Evolutionary conservation across 2,329 filamentous ascomycete species (phyloP).

Genomic region (Bipolaris oryzae): DNA sequence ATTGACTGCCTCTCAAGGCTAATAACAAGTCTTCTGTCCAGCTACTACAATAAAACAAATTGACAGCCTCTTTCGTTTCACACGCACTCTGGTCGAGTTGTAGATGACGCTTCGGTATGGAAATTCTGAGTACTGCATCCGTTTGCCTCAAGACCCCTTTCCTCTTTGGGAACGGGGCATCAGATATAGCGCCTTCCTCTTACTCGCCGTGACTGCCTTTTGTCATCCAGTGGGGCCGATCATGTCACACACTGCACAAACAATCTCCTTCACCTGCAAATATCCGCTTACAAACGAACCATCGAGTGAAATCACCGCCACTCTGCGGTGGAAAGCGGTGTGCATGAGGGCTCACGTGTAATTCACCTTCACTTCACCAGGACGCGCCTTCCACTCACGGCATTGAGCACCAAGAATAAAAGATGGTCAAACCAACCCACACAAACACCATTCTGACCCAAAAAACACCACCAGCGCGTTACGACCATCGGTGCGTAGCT

Average conservation of each 20-base stretch:
- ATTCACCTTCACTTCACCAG: slow-evolving; percentile 14
- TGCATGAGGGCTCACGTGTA: slow-evolving; percentile 11
- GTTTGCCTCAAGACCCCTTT: not conserved
- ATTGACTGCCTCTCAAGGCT: slow-evolving; percentile 17
- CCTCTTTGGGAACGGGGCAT: not conserved
- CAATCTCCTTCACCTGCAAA: slow-evolving; percentile 1
- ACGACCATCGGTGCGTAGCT: too few relatives aligned
- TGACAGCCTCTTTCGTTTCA: not conserved
- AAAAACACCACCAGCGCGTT: not conserved
- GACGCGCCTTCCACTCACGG: slow-evolving; percentile 7
- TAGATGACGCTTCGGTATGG: not conserved
- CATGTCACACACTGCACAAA: slow-evolving; percentile 9
- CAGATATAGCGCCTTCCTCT: not conserved
- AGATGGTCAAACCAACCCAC: not conserved
- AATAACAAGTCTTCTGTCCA: not conserved
- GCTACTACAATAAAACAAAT: not conserved
- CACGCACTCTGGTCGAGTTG: not conserved
- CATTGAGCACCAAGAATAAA: slow-evolving; percentile 3
- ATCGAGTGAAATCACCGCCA: not conserved
- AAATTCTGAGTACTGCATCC: not conserved
- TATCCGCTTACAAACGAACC: not conserved
- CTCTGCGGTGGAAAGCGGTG: not conserved
- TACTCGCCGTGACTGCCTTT: slow-evolving; percentile 8
- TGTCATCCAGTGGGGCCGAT: slow-evolving; percentile 2
- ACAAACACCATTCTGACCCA: not conserved